A percentile compares a stretch with the other conserved stretches of the same genome.
Conservation (phyloP, 371 early-diverging fungal genomes). For the Lichtheimia ornata region DNA sequence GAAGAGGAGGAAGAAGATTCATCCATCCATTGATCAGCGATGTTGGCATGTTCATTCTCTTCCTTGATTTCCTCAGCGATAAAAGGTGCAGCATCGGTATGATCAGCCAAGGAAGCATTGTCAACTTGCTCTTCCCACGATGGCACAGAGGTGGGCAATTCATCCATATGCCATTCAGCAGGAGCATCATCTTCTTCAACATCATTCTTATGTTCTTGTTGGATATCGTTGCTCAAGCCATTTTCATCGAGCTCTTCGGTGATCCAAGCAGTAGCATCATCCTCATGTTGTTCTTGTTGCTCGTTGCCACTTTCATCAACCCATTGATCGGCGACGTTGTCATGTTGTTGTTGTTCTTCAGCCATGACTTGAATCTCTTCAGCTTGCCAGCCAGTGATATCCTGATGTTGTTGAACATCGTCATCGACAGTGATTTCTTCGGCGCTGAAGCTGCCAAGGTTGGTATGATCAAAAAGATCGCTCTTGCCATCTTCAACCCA, state of each 20-base stretch:
- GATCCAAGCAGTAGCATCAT: conserved; percentile 16
- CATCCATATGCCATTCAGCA: conserved; percentile 3
- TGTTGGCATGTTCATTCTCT: conserved; percentile 8
- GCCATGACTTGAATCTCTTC: neutral
- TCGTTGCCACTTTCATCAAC: conserved; percentile 2
- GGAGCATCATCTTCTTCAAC: neutral
- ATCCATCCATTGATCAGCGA: conserved; percentile 6
- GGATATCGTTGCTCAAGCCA: neutral
- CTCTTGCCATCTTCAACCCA: conserved; percentile 5
- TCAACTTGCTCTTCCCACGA: conserved; percentile 7
- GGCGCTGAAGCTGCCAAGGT: neutral
- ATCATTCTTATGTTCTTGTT: neutral
- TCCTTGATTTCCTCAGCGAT: conserved; percentile 2
- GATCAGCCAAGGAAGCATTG: conserved; percentile 1
- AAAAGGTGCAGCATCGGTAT: conserved; percentile 16
- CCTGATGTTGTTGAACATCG: neutral
- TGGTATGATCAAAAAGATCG: conserved; percentile 4
- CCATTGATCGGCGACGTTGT: neutral
- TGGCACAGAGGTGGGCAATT: neutral
- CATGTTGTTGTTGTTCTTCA: conserved; percentile 1
- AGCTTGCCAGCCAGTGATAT: conserved; percentile 13
- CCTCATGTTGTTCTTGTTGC: conserved; percentile 7
- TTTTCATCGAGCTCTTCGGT: conserved; percentile 15
- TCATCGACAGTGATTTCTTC: conserved; percentile 2
- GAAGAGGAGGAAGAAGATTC: neutral